phyloP scores from a whole-genome alignment of 2,329 filamentous ascomycete species.

The Nothophoma quercina region DNA sequence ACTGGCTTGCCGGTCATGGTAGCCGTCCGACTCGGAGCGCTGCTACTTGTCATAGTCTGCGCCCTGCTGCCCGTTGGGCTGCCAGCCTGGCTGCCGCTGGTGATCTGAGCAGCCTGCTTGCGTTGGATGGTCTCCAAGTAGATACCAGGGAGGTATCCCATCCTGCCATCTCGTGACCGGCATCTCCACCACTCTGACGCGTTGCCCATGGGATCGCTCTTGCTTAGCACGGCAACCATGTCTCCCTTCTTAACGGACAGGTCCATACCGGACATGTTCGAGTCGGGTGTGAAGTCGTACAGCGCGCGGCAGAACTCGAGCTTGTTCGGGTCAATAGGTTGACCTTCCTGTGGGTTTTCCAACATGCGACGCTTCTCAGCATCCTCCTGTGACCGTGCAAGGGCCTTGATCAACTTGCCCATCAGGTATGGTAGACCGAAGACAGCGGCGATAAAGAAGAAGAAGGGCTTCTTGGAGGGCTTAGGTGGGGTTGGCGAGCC shows the following conservation, averaged over 20 bases:
- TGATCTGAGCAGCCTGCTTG: slow-evolving; percentile 57
- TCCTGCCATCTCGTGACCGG: slow-evolving; percentile 83
- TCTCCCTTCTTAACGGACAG: slow-evolving; percentile 94
- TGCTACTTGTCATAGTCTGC: slow-evolving; percentile 63
- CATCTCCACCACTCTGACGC: slow-evolving; percentile 98
- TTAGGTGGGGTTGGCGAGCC: slow-evolving; percentile 70
- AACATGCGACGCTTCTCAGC: slow-evolving; percentile 71
- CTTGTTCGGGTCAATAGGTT: slow-evolving; percentile 81
- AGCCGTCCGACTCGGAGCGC: slow-evolving; percentile 49
- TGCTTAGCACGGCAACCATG: slow-evolving; percentile 90
- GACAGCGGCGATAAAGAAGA: slow-evolving; percentile 93
- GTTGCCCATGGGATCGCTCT: slow-evolving; percentile 89
- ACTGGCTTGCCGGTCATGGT: slow-evolving; percentile 57
- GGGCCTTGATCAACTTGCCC: slow-evolving; percentile 89
- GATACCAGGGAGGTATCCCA: slow-evolving; percentile 90
- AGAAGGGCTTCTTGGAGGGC: slow-evolving; percentile 91
- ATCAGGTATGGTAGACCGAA: slow-evolving; percentile 97
- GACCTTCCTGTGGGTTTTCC: slow-evolving; percentile 56
- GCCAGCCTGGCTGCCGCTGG: slow-evolving; percentile 50
- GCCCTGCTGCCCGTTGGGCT: slow-evolving; percentile 58
- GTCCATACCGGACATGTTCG: slow-evolving; percentile 76
- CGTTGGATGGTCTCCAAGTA: slow-evolving; percentile 82
- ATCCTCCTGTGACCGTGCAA: slow-evolving; percentile 85
- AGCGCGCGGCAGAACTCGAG: slow-evolving; percentile 95
- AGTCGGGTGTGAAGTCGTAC: slow-evolving; percentile 90